Conservation (phyloP, 139 green algal genomes). For the Tetradesmus lagerheimii region DNA sequence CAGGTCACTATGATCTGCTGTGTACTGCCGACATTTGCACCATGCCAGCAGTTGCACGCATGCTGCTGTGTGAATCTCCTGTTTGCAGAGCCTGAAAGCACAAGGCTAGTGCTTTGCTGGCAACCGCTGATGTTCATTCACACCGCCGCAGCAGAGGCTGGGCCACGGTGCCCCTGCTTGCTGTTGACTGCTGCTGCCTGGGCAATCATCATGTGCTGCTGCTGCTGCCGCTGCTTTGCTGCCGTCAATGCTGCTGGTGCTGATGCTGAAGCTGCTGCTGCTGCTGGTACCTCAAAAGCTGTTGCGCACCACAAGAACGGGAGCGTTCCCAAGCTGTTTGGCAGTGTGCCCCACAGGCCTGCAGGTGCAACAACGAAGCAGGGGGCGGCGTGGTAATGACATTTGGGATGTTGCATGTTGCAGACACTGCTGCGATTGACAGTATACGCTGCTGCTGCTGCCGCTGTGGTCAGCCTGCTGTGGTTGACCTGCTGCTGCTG, state of each 20-base stretch:
- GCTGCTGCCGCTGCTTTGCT: neutral
- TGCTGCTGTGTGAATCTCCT: no score
- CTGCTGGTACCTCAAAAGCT: neutral
- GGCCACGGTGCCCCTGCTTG: no score
- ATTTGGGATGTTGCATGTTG: neutral
- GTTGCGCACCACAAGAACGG: neutral
- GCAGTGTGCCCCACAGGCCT: slow-evolving; percentile 32
- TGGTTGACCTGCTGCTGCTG: neutral
- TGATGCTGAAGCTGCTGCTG: neutral
- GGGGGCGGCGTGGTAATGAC: neutral
- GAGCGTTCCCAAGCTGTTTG: slow-evolving; percentile 2
- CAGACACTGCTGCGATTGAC: neutral
- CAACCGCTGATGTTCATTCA: no score
- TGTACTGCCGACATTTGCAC: no score
- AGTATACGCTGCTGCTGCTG: neutral
- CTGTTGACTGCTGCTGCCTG: no score
- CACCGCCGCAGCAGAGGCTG: no score
- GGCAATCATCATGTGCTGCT: neutral
- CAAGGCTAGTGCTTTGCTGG: no score
- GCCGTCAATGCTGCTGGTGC: neutral
- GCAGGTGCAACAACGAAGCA: neutral
- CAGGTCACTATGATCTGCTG: no score
- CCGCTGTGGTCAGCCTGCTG: neutral
- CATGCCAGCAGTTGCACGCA: no score
- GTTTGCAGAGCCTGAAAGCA: no score